These are phyloP conservation scores for Debaryomycetaceae sp. DNA, from an alignment of 1,139 yeast species.

Conservation along the genomic window DNA sequence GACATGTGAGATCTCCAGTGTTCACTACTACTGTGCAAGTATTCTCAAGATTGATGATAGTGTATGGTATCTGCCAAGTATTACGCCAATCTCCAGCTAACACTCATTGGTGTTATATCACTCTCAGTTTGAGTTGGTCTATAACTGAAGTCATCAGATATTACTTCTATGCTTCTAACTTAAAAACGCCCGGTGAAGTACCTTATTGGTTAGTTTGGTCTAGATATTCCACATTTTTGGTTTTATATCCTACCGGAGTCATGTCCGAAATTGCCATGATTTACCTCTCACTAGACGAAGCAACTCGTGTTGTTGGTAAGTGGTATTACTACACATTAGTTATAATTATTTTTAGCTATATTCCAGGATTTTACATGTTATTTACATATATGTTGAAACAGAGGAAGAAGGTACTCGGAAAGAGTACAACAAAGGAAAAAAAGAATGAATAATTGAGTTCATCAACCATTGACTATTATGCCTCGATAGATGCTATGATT, in stretches of 20 bases:
- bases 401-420: conserved; percentile 64
- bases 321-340: conserved; percentile 56
- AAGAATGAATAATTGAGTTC: conserved; percentile 13
- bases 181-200: conserved; percentile 53
- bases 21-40: conserved; percentile 85
- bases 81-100: conserved; percentile 71
- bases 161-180: conserved; percentile 73
- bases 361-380: conserved; percentile 84
- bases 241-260: conserved; percentile 89
- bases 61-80: conserved; percentile 73
- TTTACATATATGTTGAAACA: conserved; percentile 89
- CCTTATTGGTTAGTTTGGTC: conserved; percentile 65
- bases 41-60: conserved; percentile 76
- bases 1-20: conserved; percentile 80
- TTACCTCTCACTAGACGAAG: conserved; percentile 63
- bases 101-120: conserved; percentile 55
- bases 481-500: conserved; percentile 31
- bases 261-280: conserved; percentile 75
- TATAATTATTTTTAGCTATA: conserved; percentile 59
- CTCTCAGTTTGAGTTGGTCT: conserved; percentile 84
- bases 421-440: conserved; percentile 17
- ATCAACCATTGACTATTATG: conserved; percentile 4
- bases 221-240: conserved; percentile 78
- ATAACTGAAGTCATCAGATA: conserved; percentile 87
- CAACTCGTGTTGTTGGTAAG: conserved; percentile 48